These are phyloP conservation scores for Camellia japonica DNA, from an alignment of 148 eudicot genomes.

Conservation along the genomic window DNA sequence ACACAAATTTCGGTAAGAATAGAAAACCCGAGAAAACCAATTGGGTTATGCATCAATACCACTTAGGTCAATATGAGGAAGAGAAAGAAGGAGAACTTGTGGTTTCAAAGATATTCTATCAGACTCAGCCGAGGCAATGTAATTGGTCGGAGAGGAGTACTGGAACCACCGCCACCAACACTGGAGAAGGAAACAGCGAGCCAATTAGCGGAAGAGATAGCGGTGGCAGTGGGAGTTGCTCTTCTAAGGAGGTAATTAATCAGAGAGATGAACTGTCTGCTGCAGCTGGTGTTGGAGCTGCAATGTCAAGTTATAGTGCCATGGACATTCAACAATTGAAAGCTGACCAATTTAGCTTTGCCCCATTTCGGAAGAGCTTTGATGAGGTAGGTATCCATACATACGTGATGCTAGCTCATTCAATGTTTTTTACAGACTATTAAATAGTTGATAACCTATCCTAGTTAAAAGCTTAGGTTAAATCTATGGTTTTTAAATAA, in stretches of 20 bases:
- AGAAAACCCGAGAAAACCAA: conserved; percentile 92
- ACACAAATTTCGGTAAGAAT: conserved; percentile 89
- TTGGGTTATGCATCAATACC: conserved; percentile 99
- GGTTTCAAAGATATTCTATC: conserved; percentile 92
- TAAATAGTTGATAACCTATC: too few species aligned
- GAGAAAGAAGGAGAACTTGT: conserved; percentile 94
- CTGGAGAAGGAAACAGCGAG: background rate
- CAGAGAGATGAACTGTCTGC: conserved; percentile 49
- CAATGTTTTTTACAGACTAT: background rate
- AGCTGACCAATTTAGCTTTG: conserved; percentile 60
- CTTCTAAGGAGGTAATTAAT: conserved; percentile 51
- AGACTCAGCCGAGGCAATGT: conserved; percentile 91
- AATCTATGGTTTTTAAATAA: too few species aligned
- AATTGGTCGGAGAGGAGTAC: conserved; percentile 49
- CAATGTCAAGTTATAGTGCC: conserved; percentile 36
- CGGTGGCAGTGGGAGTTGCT: conserved; percentile 51
- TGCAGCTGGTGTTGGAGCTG: conserved; percentile 34
- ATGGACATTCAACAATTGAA: conserved; percentile 74
- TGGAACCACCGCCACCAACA: background rate
- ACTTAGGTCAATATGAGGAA: conserved; percentile 85
- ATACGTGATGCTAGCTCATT: background rate
- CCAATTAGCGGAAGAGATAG: conserved; percentile 4
- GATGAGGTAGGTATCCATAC: conserved; percentile 48
- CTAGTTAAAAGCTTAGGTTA: too few species aligned
- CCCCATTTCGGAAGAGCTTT: conserved; percentile 59